Evolutionary conservation across 345 rosid species (phyloP).

Genomic region (Eucalyptus globulus): DNA sequence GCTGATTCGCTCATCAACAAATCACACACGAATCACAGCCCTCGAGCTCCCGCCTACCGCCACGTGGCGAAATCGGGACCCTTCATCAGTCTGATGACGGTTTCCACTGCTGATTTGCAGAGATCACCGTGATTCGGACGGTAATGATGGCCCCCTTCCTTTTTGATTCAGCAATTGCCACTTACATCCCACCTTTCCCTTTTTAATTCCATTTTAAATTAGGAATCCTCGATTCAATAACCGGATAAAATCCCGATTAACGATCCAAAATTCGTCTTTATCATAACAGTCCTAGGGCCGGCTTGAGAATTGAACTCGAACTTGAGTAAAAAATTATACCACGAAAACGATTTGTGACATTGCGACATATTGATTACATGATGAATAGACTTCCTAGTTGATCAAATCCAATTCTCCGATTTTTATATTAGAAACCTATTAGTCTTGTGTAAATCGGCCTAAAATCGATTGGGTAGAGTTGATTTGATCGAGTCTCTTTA

Average conservation of each 20-base stretch:
- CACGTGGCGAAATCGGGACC: background rate
- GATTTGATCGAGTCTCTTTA: accelerated
- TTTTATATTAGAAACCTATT: background rate
- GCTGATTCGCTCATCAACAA: background rate
- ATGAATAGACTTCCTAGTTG: background rate
- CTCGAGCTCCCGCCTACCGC: background rate
- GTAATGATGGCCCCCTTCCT: background rate
- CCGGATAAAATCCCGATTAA: background rate
- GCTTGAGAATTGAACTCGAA: accelerated
- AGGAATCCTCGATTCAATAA: background rate
- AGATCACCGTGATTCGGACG: background rate
- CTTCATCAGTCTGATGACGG: background rate
- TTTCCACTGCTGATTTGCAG: background rate
- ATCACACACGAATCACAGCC: background rate
- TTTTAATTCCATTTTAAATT: background rate
- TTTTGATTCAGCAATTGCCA: background rate
- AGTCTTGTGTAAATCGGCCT: accelerated
- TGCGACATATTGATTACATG: background rate
- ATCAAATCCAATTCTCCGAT: accelerated
- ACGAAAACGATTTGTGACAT: accelerated
- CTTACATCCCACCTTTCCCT: background rate
- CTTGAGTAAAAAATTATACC: accelerated
- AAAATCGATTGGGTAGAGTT: background rate
- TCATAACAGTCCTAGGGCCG: accelerated
- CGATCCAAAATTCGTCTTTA: accelerated